Evolutionary conservation across 2,329 filamentous ascomycete genomes (phyloP).

Genomic region (Chrysoporthe deuterocubensis): DNA sequence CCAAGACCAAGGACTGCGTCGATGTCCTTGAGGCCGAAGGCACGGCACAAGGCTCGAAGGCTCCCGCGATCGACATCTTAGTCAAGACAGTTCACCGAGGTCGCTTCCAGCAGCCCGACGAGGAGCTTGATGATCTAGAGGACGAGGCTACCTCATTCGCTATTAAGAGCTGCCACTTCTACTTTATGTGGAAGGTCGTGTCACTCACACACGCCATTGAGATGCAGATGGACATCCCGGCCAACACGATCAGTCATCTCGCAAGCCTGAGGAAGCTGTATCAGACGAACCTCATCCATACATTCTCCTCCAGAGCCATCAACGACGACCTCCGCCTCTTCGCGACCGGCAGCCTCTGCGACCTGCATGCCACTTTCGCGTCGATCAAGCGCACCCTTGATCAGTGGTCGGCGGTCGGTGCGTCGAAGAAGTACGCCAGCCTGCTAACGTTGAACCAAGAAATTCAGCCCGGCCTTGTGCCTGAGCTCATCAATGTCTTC

Average conservation of each 20-base stretch:
- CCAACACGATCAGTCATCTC: slow-evolving; percentile 64
- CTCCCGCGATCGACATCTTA: slow-evolving; percentile 68
- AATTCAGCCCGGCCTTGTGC: slow-evolving; percentile 64
- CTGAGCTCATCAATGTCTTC: slow-evolving; percentile 77
- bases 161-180: slow-evolving; percentile 78
- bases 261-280: slow-evolving; percentile 60
- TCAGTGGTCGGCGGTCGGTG: slow-evolving; percentile 44
- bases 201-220: slow-evolving; percentile 59
- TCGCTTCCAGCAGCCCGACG: slow-evolving; percentile 68
- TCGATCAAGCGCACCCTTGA: slow-evolving; percentile 65
- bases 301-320: slow-evolving; percentile 68
- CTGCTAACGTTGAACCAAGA: slow-evolving; percentile 70
- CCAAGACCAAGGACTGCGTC: slow-evolving; percentile 77
- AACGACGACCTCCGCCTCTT: slow-evolving; percentile 80
- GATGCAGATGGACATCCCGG: slow-evolving; percentile 58
- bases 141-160: slow-evolving; percentile 77
- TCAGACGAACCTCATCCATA: slow-evolving; percentile 66
- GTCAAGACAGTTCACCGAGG: slow-evolving; percentile 76
- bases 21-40: slow-evolving; percentile 71
- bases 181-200: slow-evolving; percentile 92
- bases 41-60: slow-evolving; percentile 51
- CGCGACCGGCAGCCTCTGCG: slow-evolving; percentile 77
- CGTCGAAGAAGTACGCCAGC: slow-evolving; percentile 50
- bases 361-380: slow-evolving; percentile 80
- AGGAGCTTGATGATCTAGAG: slow-evolving; percentile 75